Base-by-base conservation (phyloP, 148 eudicot species). In the Polygonum aviculare region DNA sequence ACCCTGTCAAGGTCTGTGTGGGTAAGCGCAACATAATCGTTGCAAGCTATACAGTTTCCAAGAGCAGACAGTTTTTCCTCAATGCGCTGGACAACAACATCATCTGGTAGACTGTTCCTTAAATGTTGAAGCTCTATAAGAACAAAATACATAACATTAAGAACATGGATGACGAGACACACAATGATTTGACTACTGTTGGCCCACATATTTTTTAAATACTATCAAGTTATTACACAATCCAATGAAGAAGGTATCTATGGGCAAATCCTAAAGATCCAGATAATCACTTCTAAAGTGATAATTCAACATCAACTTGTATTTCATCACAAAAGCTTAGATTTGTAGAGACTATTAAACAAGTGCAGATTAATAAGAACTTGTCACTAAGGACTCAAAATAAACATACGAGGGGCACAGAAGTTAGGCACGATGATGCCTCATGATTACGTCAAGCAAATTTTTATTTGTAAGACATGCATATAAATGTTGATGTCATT, bases 1-100 rank as follows among this genome's bases (percentile, higher is more conserved):
- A 93, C 98, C 90, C 74, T 91, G 80, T 93, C 97, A 78, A 93
- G 98, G 84, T 93, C 98, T 49, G 94, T 86, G 80, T 93, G 97
- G n/a, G 98, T 88, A 69, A 93, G 90, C 82, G 97, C 98, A 81
- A 93, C 98, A 82, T 91, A 87, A 74, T 93, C 98, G 79, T 93
- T 93, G 88, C 97, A 93, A 40, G 91, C 91, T 76, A 93, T 91
- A 89, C 94, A 91, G 80, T 93, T 93, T 35, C 98, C 98, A 55
- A 93, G 80, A 72, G 98, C 98, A 75, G 97, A 90, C 50, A 93
- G 73, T 74, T 83, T 87, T 85, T 93, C 98, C 12, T 91, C 97
- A 75, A 91, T 79, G 40, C 97, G 90, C 81, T 91, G 97, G 59
- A 93, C 93, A 63, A 93, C 98, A 39, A 93, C 97, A 74, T 83